These are phyloP conservation scores for Xylariaceae sp. DNA, from an alignment of 2,329 filamentous ascomycete genomes.

Conservation along the genomic window DNA sequence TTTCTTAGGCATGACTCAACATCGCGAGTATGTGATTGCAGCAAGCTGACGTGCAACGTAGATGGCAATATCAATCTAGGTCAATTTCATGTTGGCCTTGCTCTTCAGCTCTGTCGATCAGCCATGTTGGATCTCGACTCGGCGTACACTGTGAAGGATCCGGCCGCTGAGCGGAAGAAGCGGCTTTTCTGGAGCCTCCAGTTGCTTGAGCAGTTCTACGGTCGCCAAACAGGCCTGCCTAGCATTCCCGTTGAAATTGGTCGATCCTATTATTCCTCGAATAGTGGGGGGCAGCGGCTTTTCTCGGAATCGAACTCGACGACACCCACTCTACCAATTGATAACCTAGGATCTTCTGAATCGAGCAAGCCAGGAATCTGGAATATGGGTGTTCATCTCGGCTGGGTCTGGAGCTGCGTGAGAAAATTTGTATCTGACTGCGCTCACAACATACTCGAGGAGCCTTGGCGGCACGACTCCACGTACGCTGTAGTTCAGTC, in stretches of 20 bases:
- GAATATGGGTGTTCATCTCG: constrained; percentile 17
- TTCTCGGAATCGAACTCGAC: constrained; percentile 13
- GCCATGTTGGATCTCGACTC: constrained; percentile 20
- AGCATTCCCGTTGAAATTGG: constrained; percentile 10
- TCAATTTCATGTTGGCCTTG: constrained; percentile 19
- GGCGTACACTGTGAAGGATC: constrained; percentile 12
- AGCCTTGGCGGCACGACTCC: constrained; percentile 20
- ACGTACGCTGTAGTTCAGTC: constrained; percentile 20
- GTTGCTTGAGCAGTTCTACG: constrained; percentile 18
- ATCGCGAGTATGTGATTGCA: neutral
- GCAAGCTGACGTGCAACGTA: constrained; percentile 10
- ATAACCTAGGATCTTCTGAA: constrained; percentile 11
- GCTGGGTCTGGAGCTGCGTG: constrained; percentile 21
- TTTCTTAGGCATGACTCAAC: constrained; percentile 12
- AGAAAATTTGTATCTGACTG: constrained; percentile 21
- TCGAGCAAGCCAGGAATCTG: constrained; percentile 17
- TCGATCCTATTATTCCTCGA: constrained; percentile 12
- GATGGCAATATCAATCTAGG: constrained; percentile 21
- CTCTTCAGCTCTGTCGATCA: constrained; percentile 19
- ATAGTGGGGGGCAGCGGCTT: constrained; percentile 9
- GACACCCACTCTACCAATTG: constrained; percentile 13
- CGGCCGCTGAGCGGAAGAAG: constrained; percentile 14
- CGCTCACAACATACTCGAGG: constrained; percentile 18
- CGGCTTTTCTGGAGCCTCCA: constrained; percentile 21
- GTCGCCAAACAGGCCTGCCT: constrained; percentile 16